Evolutionary conservation across 192 early-diverging fungal species (phyloP).

Genomic region (Globomyces pollinis-pini): DNA sequence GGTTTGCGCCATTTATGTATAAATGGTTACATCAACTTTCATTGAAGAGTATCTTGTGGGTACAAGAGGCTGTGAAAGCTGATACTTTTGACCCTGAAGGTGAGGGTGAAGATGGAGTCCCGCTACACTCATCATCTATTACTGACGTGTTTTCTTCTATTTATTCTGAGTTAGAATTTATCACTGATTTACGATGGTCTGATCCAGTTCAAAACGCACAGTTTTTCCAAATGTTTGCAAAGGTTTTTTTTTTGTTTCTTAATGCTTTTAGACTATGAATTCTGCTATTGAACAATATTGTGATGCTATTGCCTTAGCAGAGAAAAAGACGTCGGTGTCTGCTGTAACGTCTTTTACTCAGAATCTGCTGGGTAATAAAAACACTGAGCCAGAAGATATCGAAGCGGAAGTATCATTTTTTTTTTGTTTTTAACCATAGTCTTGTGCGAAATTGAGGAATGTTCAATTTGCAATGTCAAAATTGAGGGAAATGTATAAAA

Average conservation of each 20-base stretch:
- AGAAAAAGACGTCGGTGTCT: conserved; percentile 32
- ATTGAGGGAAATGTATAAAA: conserved; percentile 43
- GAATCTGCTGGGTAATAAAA: conserved; percentile 18
- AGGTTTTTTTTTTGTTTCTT: no score
- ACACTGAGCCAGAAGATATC: conserved; percentile 40
- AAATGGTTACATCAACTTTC: conserved; percentile 41
- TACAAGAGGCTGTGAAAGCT: conserved; percentile 42
- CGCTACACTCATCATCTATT: conserved; percentile 32
- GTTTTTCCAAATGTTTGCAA: conserved; percentile 47
- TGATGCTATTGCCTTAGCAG: conserved; percentile 42
- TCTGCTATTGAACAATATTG: conserved; percentile 51
- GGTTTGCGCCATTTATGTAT: conserved; percentile 43
- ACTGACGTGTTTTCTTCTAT: conserved; percentile 46
- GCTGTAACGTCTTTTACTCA: conserved; percentile 16
- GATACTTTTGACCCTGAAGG: conserved; percentile 41
- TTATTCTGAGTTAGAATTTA: conserved; percentile 44
- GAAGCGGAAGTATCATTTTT: conserved; percentile 39
- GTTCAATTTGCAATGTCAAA: conserved; percentile 45
- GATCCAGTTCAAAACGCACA: conserved; percentile 40
- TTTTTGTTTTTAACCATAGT: conserved; percentile 22
- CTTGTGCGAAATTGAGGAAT: conserved; percentile 53
- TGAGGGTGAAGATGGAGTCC: conserved; percentile 15
- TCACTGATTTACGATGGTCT: conserved; percentile 43
- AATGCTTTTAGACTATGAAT: conserved; percentile 27
- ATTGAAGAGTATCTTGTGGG: conserved; percentile 42